Percentiles rank a stretch among this genome's conserved stretches.
Conservation (phyloP, 83 land plant species). For the Picea abies region DNA sequence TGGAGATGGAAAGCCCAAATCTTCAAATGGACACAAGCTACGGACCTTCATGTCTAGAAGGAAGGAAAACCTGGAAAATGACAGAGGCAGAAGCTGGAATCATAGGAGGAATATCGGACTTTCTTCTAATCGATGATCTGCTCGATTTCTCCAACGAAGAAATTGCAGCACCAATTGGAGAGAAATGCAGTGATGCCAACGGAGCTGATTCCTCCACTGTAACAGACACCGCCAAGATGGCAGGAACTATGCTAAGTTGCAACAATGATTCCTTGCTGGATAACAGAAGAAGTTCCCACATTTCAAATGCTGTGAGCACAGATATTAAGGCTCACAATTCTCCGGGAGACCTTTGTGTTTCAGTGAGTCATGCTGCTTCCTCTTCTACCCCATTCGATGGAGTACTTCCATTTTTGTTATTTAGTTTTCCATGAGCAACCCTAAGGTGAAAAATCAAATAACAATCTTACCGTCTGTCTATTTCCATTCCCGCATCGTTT, state of each 20-base stretch:
- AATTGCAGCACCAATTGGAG: constrained; percentile 21
- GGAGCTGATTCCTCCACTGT: neutral
- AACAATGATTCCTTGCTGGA: neutral
- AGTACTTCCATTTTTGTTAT: neutral
- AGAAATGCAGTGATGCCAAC: neutral
- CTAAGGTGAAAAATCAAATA: neutral
- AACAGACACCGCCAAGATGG: neutral
- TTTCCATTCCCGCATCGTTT: neutral
- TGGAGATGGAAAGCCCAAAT: no score
- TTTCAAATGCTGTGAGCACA: neutral
- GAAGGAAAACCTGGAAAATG: neutral
- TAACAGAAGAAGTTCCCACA: neutral
- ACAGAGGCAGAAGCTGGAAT: neutral
- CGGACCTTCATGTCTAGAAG: neutral
- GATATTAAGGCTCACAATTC: neutral
- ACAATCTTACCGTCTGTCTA: neutral
- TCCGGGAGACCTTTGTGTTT: neutral
- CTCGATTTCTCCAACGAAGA: constrained; percentile 51
- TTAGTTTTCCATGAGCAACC: neutral
- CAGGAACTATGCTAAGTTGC: neutral
- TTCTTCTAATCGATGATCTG: constrained; percentile 21
- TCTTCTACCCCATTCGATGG: neutral
- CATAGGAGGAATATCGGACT: constrained; percentile 3
- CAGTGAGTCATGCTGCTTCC: constrained; percentile 2
- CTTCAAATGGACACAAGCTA: neutral